phyloP scores from a whole-genome alignment of 2,329 filamentous ascomycete species.

The Aspergillus hiratsukae region DNA sequence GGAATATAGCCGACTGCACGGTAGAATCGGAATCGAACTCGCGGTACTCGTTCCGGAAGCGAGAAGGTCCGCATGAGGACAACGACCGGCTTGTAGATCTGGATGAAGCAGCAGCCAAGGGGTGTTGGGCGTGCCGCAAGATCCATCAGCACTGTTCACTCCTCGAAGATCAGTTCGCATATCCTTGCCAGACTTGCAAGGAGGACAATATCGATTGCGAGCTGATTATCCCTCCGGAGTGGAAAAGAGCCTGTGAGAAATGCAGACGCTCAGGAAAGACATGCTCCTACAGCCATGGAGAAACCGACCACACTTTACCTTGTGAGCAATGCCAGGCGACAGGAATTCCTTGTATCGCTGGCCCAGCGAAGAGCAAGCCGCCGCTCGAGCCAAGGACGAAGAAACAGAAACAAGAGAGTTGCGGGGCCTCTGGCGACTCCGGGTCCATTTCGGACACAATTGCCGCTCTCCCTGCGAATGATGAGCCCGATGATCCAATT shows the following conservation, averaged over 20 bases:
- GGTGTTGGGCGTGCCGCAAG: conserved; percentile 30
- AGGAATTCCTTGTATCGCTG: conserved; percentile 33
- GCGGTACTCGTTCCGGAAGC: neutral
- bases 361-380: conserved; percentile 22
- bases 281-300: conserved; percentile 32
- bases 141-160: conserved; percentile 31
- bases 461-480: conserved; percentile 4
- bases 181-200: conserved; percentile 35
- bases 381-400: neutral
- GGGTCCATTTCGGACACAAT: neutral
- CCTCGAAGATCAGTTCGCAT: conserved; percentile 26
- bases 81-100: neutral
- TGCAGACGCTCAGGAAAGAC: conserved; percentile 23
- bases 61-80: neutral
- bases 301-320: conserved; percentile 20
- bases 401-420: neutral
- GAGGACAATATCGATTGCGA: conserved; percentile 32
- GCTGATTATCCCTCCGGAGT: conserved; percentile 26
- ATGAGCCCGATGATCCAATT: conserved; percentile 4
- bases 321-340: conserved; percentile 29
- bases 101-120: conserved; percentile 29
- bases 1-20: neutral
- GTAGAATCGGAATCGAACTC: neutral
- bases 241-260: conserved; percentile 31
- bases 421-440: neutral